Conservation (phyloP, 1,284 basidiomycete genomes). For the Ganoderma sp. region DNA sequence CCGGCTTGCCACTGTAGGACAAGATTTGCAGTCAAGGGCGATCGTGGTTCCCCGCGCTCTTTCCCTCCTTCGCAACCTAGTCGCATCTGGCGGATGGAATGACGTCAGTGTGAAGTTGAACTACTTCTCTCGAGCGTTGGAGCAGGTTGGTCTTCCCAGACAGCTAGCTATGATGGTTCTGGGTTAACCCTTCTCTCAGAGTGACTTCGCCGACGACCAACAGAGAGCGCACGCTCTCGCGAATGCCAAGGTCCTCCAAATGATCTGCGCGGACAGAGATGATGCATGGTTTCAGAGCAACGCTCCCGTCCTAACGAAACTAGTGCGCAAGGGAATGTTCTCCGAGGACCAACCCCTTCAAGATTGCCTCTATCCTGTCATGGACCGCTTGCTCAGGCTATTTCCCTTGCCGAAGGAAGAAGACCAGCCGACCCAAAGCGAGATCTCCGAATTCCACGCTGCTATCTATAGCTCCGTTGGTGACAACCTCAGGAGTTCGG, state of each 20-base stretch:
- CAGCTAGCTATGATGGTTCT: too few species aligned
- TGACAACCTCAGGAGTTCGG: slow-evolving; percentile 79
- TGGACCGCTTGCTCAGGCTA: slow-evolving; percentile 86
- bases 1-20: slow-evolving; percentile 79
- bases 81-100: slow-evolving; percentile 87
- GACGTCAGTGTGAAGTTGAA: slow-evolving; percentile 93
- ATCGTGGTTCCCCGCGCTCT: slow-evolving; percentile 81
- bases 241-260: slow-evolving; percentile 89
- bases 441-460: slow-evolving; percentile 79
- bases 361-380: slow-evolving; percentile 82
- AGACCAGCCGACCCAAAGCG: slow-evolving; percentile 62
- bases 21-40: slow-evolving; percentile 69
- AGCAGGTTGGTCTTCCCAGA: slow-evolving; percentile 61
- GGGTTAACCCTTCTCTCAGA: slow-evolving; percentile 46
- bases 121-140: slow-evolving; percentile 85
- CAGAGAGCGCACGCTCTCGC: slow-evolving; percentile 77
- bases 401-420: slow-evolving; percentile 86
- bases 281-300: slow-evolving; percentile 86
- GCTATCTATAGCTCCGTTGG: slow-evolving; percentile 80
- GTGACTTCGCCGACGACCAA: slow-evolving; percentile 74
- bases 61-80: slow-evolving; percentile 80
- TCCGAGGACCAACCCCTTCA: slow-evolving; percentile 80
- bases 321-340: slow-evolving; percentile 88
- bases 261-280: slow-evolving; percentile 84
- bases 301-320: slow-evolving; percentile 81